A percentile compares a stretch with the other conserved stretches of the same genome.
These are phyloP conservation scores for Bretziella fagacearum DNA, from an alignment of 2,329 filamentous ascomycete species.

Conservation along the genomic window DNA sequence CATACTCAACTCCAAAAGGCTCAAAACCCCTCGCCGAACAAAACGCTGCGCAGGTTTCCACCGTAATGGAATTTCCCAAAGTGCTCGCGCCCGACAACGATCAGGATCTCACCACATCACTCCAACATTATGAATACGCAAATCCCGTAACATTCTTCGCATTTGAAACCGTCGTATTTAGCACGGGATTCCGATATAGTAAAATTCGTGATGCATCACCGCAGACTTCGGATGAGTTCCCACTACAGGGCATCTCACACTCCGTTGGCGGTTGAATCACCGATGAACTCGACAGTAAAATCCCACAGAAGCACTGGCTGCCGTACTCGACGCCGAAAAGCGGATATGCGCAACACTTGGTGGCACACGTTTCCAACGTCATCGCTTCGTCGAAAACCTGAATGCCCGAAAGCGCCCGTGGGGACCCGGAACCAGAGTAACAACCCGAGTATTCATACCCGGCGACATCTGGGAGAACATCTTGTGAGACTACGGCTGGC, in stretches of 20 bases:
- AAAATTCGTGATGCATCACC: constrained; percentile 18
- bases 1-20: constrained; percentile 28
- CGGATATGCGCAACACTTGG: constrained; percentile 20
- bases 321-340: constrained; percentile 26
- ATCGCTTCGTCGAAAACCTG: constrained; percentile 19
- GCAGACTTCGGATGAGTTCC: constrained; percentile 24
- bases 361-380: constrained; percentile 22
- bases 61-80: constrained; percentile 20
- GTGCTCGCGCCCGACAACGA: constrained; percentile 21
- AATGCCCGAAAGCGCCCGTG: constrained; percentile 20
- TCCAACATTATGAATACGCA: constrained; percentile 29
- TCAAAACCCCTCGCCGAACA: constrained; percentile 25
- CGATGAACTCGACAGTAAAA: constrained; percentile 19
- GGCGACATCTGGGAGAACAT: background rate
- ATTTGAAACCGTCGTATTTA: background rate
- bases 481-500: constrained; percentile 19
- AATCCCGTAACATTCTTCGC: constrained; percentile 18
- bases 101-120: constrained; percentile 23
- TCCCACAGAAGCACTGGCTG: constrained; percentile 24
- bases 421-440: constrained; percentile 22
- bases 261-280: constrained; percentile 20
- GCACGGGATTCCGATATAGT: constrained; percentile 4
- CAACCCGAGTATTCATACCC: constrained; percentile 21
- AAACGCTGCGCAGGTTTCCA: constrained; percentile 21
- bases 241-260: constrained; percentile 28